Conservation (phyloP, 495 filamentous ascomycete species). For the Tuber microsphaerosporum region DNA sequence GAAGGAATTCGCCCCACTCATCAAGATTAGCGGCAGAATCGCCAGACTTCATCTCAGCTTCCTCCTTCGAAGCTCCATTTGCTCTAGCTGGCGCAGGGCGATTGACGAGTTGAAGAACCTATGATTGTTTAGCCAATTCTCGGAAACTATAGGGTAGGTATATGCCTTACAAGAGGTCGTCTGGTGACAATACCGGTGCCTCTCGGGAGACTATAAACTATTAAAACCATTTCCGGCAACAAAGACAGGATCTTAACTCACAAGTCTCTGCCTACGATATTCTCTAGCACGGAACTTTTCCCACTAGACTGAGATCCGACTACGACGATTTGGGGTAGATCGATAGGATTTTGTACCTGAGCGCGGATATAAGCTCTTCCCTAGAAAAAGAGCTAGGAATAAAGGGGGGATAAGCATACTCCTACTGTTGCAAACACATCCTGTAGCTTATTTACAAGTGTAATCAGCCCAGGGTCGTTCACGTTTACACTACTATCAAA, state of each 20-base stretch:
- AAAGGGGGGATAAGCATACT: constrained; percentile 52
- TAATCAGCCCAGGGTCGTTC: constrained; percentile 73
- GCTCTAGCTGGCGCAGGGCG: constrained; percentile 53
- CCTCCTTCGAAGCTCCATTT: constrained; percentile 65
- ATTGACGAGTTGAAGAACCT: constrained; percentile 92
- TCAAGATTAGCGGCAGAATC: constrained; percentile 85
- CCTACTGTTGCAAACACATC: constrained; percentile 99
- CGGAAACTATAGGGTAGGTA: neutral
- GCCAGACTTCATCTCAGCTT: constrained; percentile 53
- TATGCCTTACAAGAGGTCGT: constrained; percentile 61
- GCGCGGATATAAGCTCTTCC: neutral
- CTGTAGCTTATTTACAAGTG: constrained; percentile 97
- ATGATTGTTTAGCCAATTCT: constrained; percentile 5
- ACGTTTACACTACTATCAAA: constrained; percentile 54
- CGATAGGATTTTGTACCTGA: constrained; percentile 92
- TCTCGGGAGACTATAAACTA: constrained; percentile 69
- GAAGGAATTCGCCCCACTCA: constrained; percentile 98
- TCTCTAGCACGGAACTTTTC: constrained; percentile 99
- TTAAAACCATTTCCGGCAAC: constrained; percentile 18
- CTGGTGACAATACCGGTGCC: constrained; percentile 97
- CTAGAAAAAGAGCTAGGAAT: constrained; percentile 1
- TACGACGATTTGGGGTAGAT: constrained; percentile 96
- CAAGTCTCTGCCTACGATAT: constrained; percentile 99
- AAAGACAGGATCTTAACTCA: constrained; percentile 47
- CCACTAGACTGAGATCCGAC: constrained; percentile 98